Conservation (phyloP, 2,329 filamentous ascomycete species). For the Coniochaeta sp. region DNA sequence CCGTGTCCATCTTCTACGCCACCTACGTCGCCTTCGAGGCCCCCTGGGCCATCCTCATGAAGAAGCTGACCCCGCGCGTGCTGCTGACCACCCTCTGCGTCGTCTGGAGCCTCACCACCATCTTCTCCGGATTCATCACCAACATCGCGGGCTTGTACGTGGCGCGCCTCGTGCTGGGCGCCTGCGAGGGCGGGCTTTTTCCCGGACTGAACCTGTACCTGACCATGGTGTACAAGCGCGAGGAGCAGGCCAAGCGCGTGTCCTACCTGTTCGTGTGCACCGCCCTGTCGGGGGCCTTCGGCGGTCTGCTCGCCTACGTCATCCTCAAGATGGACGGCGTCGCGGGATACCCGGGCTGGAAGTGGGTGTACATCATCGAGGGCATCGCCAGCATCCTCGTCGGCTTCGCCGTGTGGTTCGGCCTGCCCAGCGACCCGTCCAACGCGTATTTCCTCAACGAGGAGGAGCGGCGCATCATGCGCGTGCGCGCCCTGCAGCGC, state of each 20-base stretch:
- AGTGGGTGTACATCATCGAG: constrained; percentile 38
- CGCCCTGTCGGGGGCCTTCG: constrained; percentile 45
- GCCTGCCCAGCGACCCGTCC: constrained; percentile 36
- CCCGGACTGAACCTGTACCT: constrained; percentile 40
- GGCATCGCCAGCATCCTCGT: constrained; percentile 35
- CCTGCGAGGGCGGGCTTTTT: constrained; percentile 41
- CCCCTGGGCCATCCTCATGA: constrained; percentile 18
- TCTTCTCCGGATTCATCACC: constrained; percentile 37
- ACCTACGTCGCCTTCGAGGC: constrained; percentile 23
- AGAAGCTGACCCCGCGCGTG: constrained; percentile 9
- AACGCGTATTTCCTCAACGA: constrained; percentile 40
- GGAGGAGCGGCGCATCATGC: constrained; percentile 43
- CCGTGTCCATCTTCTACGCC: constrained; percentile 17
- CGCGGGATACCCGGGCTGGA: constrained; percentile 35
- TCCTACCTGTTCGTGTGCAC: constrained; percentile 46
- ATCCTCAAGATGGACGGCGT: constrained; percentile 37
- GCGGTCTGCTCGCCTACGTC: constrained; percentile 55
- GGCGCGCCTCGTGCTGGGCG: constrained; percentile 37
- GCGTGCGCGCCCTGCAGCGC: constrained; percentile 33
- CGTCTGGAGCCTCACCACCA: constrained; percentile 39
- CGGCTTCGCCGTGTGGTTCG: constrained; percentile 35
- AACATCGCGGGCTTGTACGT: constrained; percentile 34
- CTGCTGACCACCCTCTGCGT: constrained; percentile 15
- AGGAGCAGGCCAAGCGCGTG: constrained; percentile 46
- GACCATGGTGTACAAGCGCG: constrained; percentile 47